Evolutionary conservation across 148 eudicot species (phyloP).

Genomic region (Beta vulgaris): DNA sequence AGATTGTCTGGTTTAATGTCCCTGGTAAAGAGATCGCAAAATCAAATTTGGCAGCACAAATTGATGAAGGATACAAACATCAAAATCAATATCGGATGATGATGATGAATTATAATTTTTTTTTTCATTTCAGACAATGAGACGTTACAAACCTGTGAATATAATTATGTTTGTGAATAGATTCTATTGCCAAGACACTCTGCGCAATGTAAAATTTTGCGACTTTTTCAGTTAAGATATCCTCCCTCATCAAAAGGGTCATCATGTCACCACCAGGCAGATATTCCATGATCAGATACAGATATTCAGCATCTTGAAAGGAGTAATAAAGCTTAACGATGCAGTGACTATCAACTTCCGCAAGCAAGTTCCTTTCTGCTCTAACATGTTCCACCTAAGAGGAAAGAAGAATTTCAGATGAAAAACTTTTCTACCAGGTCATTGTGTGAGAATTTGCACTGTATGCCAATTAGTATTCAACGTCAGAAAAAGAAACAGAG

Average conservation of each 20-base stretch:
- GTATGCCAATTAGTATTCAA: constrained; percentile 4
- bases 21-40: constrained; percentile 34
- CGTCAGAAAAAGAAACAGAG: not conserved
- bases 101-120: not conserved
- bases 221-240: constrained; percentile 74
- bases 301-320: constrained; percentile 88
- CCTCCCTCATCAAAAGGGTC: constrained; percentile 95
- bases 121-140: not conserved
- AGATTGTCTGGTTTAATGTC: constrained; percentile 98
- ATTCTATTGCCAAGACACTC: constrained; percentile 91
- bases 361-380: constrained; percentile 92
- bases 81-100: not conserved
- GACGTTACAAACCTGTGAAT: constrained; percentile 71
- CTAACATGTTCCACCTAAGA: constrained; percentile 91
- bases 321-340: constrained; percentile 91
- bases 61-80: not conserved
- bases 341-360: constrained; percentile 96
- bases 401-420: constrained; percentile 16
- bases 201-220: constrained; percentile 94
- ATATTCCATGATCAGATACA: constrained; percentile 91
- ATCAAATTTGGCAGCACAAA: constrained; percentile 11
- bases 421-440: constrained; percentile 3
- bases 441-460: not conserved
- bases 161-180: constrained; percentile 92
- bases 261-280: constrained; percentile 98